A percentile compares a stretch with the other conserved stretches of the same genome.
phyloP scores from a whole-genome alignment of 208 protist species.

The Acanthamoeba lenticulata region DNA sequence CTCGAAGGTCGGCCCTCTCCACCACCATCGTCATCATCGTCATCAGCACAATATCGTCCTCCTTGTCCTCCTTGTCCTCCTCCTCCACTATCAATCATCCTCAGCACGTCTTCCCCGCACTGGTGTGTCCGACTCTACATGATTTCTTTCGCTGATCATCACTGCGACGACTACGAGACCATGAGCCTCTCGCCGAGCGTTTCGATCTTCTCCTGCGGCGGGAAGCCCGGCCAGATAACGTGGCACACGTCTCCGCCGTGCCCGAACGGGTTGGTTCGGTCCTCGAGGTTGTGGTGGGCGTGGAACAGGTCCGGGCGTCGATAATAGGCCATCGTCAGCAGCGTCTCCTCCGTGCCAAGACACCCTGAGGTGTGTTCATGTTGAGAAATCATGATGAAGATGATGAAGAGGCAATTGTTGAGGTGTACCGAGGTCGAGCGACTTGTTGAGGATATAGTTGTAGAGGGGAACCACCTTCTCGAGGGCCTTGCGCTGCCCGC shows the following conservation, averaged over 20 bases:
- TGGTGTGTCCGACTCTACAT: no score
- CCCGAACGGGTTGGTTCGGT: background rate
- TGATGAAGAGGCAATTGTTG: background rate
- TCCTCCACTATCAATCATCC: no score
- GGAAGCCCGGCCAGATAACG: background rate
- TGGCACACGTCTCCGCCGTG: slow-evolving; percentile 18
- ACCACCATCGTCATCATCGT: no score
- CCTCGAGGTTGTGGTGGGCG: slow-evolving; percentile 41
- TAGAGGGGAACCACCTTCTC: slow-evolving; percentile 36
- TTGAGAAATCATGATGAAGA: background rate
- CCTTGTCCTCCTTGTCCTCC: no score
- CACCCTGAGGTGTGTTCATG: slow-evolving; percentile 2
- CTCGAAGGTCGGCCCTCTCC: no score
- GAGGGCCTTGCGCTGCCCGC: background rate
- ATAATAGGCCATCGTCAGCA: slow-evolving; percentile 27
- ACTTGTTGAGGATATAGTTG: background rate
- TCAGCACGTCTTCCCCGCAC: no score
- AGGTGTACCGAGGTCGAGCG: background rate
- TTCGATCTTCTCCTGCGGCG: background rate
- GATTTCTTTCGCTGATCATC: no score
- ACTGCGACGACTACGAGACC: background rate
- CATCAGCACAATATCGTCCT: no score
- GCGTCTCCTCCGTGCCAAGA: slow-evolving; percentile 52
- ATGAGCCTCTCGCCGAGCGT: background rate
- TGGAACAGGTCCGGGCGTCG: slow-evolving; percentile 30